Evolutionary conservation across 1,139 yeast species (phyloP).

Genomic region (Suhomyces atakaporum): DNA sequence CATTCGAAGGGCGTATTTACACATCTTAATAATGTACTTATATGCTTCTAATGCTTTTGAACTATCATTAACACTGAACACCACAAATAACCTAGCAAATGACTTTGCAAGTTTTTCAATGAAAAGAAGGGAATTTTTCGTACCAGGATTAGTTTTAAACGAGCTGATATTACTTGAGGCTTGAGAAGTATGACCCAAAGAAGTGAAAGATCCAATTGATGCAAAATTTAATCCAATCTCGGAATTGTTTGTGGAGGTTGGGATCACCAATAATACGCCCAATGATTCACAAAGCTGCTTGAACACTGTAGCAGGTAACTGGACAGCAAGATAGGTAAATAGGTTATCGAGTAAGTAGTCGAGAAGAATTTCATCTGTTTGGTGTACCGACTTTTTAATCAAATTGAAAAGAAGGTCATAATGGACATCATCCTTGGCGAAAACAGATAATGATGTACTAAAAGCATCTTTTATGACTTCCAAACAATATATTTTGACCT

Average conservation of each 20-base stretch:
- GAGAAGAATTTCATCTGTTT: slow-evolving; percentile 37
- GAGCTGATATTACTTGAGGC: slow-evolving; percentile 11
- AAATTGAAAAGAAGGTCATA: slow-evolving; percentile 35
- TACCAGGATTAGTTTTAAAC: neutral
- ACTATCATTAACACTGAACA: slow-evolving; percentile 25
- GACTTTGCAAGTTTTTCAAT: slow-evolving; percentile 32
- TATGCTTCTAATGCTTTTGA: slow-evolving; percentile 33
- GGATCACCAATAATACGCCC: neutral
- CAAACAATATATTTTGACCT: slow-evolving; percentile 43
- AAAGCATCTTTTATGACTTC: slow-evolving; percentile 46
- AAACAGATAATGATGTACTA: slow-evolving; percentile 34
- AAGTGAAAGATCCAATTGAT: slow-evolving; percentile 5
- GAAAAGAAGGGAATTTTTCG: slow-evolving; percentile 15
- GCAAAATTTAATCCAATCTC: neutral
- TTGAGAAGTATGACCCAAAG: slow-evolving; percentile 14
- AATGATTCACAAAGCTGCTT: slow-evolving; percentile 23
- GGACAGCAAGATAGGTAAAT: slow-evolving; percentile 28
- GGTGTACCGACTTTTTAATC: slow-evolving; percentile 28
- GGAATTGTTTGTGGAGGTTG: neutral
- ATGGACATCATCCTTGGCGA: slow-evolving; percentile 24
- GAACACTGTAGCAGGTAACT: slow-evolving; percentile 27
- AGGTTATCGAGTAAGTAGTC: slow-evolving; percentile 33
- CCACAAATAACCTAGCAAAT: slow-evolving; percentile 35
- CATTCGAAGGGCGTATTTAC: slow-evolving; percentile 29
- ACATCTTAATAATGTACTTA: slow-evolving; percentile 28